These are phyloP conservation scores for Arthrobotrys megalospora DNA, from an alignment of 2,329 filamentous ascomycete genomes.

Conservation along the genomic window DNA sequence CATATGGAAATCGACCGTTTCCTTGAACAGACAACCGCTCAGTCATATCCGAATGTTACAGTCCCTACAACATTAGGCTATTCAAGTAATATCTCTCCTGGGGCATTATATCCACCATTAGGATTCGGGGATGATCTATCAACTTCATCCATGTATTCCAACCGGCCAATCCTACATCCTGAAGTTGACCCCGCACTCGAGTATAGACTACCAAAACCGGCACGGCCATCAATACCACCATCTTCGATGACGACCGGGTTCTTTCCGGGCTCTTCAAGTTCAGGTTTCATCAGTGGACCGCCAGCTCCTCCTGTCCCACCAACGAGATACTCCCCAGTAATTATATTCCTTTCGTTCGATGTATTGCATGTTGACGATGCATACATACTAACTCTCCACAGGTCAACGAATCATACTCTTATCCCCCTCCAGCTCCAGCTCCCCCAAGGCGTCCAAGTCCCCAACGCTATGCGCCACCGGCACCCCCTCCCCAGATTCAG, in stretches of 20 bases:
- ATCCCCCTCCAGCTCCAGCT: slow-evolving; percentile 8
- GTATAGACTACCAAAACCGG: not conserved
- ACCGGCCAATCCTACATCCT: not conserved
- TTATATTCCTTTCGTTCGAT: not conserved
- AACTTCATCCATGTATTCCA: not conserved
- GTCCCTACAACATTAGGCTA: slow-evolving; percentile 1
- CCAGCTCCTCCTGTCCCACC: not conserved
- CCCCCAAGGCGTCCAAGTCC: not conserved
- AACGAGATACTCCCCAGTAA: not conserved
- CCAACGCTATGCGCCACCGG: not conserved
- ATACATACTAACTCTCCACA: not conserved
- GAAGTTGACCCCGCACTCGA: not conserved
- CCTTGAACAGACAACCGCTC: slow-evolving; percentile 27
- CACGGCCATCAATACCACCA: not conserved
- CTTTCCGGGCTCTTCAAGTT: not conserved
- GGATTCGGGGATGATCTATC: slow-evolving; percentile 1
- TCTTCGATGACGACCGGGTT: slow-evolving; percentile 5
- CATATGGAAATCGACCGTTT: slow-evolving; percentile 41
- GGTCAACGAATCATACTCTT: not conserved
- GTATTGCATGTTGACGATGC: not conserved
- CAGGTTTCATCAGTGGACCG: not conserved
- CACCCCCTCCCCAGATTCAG: not conserved
- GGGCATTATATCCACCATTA: not conserved
- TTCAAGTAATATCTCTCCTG: not conserved
- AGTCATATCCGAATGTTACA: slow-evolving; percentile 13